Evolutionary conservation across 768 basidiomycete species (phyloP), one percentile per base, ranked within the genome.

Genomic region (Postia placenta): DNA sequence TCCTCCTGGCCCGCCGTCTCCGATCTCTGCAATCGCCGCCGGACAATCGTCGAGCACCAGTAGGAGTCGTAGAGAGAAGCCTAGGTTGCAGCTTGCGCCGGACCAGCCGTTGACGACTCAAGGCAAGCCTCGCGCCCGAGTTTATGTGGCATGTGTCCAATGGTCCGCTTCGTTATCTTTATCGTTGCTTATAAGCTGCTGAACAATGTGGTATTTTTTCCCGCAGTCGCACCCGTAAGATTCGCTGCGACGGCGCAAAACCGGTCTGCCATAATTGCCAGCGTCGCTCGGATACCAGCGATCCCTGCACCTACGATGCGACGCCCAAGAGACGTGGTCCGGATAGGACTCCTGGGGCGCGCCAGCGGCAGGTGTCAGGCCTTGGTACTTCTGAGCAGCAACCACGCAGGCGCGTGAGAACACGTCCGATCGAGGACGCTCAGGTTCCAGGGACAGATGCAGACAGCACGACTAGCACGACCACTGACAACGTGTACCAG

Each of bases 71-170:
- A 61, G 61, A 41, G 61, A 64, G 46, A 65, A 81, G 55, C 73
- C 75, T 24, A 78, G 64, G 37, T 83, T 89, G 43, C 80, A 79
- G 40, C 76, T 89, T 27, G 81, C 86, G 2, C 73, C 83, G 3
- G 83, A 85, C 59, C 87, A 90, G 57, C 87, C 87, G 2, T 79
- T 84, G 38, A 90, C 87, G 0, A 85, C 85, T 0, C 85, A 89
- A 62, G 87, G 87, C n/a, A 87, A 78, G 56, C 81, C 78, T 19
- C 75, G 87, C 17, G 75, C 79, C 17, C 75, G 87, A 27, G 87
- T 89, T 20, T 91, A 80, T 54, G 83, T 89, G 33, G 88, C 87
- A 20, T 91, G 87, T 63, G 23, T 83, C 15, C 86, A 87, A 65
- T 89, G 87, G 87, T 86, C 54, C 25, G 74, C 37, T 15, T 22